These are phyloP conservation scores for Kwoniella botswanensis DNA, from an alignment of 768 basidiomycete species.

Conservation along the genomic window DNA sequence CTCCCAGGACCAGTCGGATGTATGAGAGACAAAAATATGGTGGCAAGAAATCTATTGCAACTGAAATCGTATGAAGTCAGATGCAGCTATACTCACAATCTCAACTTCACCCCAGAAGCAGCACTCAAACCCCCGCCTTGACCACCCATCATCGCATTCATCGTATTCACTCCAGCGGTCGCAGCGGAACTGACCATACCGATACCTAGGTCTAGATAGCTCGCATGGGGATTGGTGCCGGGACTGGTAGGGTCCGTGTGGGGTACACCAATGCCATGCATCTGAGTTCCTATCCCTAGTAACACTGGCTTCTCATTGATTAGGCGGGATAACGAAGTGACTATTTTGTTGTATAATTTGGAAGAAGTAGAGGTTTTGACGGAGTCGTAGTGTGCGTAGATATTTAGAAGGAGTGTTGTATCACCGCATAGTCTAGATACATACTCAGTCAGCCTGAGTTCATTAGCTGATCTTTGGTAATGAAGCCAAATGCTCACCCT, in stretches of 20 bases:
- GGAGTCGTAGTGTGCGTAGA: slow-evolving; percentile 49
- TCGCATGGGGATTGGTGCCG: slow-evolving; percentile 19
- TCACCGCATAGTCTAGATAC: slow-evolving; percentile 53
- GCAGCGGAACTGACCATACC: slow-evolving; percentile 84
- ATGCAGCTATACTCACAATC: slow-evolving; percentile 68
- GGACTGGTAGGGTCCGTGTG: slow-evolving; percentile 20
- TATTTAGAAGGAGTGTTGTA: slow-evolving; percentile 35
- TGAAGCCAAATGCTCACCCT: slow-evolving; percentile 60
- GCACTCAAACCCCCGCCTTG: slow-evolving; percentile 73
- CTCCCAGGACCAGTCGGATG: too few relatives aligned
- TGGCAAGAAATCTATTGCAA: too few relatives aligned
- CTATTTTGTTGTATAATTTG: slow-evolving; percentile 64
- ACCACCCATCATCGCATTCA: slow-evolving; percentile 81
- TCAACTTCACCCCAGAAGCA: slow-evolving; percentile 79
- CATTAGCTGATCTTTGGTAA: not conserved
- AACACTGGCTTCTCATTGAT: slow-evolving; percentile 86
- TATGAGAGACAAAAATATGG: too few relatives aligned
- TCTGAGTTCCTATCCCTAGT: slow-evolving; percentile 76
- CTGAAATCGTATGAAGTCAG: too few relatives aligned
- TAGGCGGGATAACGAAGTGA: slow-evolving; percentile 81
- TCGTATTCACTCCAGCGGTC: slow-evolving; percentile 79
- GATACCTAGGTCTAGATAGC: slow-evolving; percentile 55
- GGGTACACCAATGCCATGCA: slow-evolving; percentile 76
- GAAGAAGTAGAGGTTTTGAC: slow-evolving; percentile 6
- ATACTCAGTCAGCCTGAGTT: not conserved